Conservation (phyloP, 371 early-diverging fungal genomes). For the Saksenaea vasiformis region DNA sequence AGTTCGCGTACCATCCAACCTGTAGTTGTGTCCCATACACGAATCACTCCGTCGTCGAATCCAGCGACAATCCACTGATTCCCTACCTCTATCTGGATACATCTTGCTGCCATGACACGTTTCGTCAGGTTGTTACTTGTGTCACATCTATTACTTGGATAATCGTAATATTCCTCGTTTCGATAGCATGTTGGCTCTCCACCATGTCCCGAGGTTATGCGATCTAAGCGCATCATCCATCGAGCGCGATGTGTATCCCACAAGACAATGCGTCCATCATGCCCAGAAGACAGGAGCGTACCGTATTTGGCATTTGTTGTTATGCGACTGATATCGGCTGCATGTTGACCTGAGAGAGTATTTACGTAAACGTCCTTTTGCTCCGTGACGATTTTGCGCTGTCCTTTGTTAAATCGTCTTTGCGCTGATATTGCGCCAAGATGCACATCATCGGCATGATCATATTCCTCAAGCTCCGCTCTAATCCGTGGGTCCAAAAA, state of each 20-base stretch:
- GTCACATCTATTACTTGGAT: neutral
- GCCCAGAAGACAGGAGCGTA: conserved; percentile 31
- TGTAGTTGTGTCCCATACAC: conserved; percentile 28
- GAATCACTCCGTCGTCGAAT: conserved; percentile 29
- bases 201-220: conserved; percentile 5
- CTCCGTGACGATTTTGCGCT: conserved; percentile 17
- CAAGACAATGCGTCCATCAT: conserved; percentile 34
- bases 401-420: conserved; percentile 24
- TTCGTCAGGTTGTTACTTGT: neutral
- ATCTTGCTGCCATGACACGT: conserved; percentile 16
- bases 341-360: conserved; percentile 29
- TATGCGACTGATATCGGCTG: conserved; percentile 32
- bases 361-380: conserved; percentile 20
- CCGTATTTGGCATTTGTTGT: conserved; percentile 23
- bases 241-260: conserved; percentile 28
- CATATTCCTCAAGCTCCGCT: conserved; percentile 19
- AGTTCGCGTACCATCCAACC: conserved; percentile 25
- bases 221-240: conserved; percentile 35
- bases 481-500: neutral
- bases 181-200: conserved; percentile 11
- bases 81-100: conserved; percentile 24
- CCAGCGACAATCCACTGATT: conserved; percentile 36
- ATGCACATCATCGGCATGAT: conserved; percentile 26
- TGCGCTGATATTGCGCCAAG: conserved; percentile 35
- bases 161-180: conserved; percentile 15